Base-by-base conservation (phyloP, 2,329 filamentous ascomycete genomes). In the Zasmidium cellare region DNA sequence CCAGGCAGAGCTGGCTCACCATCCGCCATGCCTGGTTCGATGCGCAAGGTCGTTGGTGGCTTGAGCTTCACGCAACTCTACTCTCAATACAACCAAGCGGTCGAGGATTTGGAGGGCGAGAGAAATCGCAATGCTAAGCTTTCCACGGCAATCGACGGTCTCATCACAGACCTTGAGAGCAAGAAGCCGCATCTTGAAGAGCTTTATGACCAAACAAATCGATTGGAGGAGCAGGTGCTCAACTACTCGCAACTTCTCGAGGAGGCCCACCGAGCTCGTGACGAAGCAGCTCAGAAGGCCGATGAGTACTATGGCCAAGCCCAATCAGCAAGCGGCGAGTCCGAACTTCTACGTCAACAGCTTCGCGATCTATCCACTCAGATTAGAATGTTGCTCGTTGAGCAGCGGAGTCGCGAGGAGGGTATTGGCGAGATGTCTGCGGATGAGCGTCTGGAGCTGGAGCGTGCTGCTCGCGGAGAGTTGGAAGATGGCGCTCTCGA, bases 181-280 rank as follows among this genome's bases (percentile, higher is more conserved):
- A 92, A 90, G 72, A 87, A 88, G 23, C 94, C 94, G 0, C 92
- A 97, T 69, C 85, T 97, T 25, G 87, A 96, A 61, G 92, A 97
- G 65, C 79, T 96, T 18, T 87, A 90, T 49, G 83, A 85, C 14
- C 92, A 97, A 67, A 87, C 92, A 62, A 87, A 91, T 53, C 86
- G 89, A 28, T 82, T 97, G 1, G 86, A 92, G 57, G 83, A 84
- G 57, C 92, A 96, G 65, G 87, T 96, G 38, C 82, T 90, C 31
- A 89, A 94, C 62, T 76, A 77, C 71, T 96, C 92, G 0, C 84
- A 88, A 61, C 82, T 96, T 22, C 86, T 96, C 9, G 91, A 97
- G 60, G 86, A 91, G 51, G 88, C 90, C 57, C 90, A 88, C 59
- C 86, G 88, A 68, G 91, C 93, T 69, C 87, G 91, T 41, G 92